A percentile compares a stretch with the other conserved stretches of the same genome.
Evolutionary conservation across 1,284 basidiomycete species (phyloP).

Genomic region (Rhodotorula glutinis): DNA sequence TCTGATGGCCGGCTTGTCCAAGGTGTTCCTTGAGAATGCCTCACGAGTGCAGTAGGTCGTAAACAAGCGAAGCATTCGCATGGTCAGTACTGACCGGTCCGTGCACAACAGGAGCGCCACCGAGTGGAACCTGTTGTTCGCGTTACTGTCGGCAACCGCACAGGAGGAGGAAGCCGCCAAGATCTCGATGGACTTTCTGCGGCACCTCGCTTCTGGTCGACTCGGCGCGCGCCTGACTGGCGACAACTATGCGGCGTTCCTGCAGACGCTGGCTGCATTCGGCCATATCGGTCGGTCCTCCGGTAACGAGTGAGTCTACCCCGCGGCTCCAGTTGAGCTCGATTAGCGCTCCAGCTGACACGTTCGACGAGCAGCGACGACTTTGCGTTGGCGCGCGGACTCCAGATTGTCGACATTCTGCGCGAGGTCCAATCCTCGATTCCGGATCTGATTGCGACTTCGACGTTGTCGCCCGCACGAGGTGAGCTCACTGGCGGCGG

Average conservation of each 20-base stretch:
- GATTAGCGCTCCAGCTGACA: neutral
- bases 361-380: slow-evolving; percentile 52
- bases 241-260: slow-evolving; percentile 78
- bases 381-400: slow-evolving; percentile 71
- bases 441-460: slow-evolving; percentile 41
- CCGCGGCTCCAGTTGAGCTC: neutral
- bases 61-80: no score
- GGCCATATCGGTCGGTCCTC: slow-evolving; percentile 57
- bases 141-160: slow-evolving; percentile 80
- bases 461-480: slow-evolving; percentile 27
- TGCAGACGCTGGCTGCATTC: slow-evolving; percentile 83
- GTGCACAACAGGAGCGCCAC: slow-evolving; percentile 81
- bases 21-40: slow-evolving; percentile 71
- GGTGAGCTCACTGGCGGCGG: no score
- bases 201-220: slow-evolving; percentile 60
- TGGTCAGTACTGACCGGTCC: no score
- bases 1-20: slow-evolving; percentile 75
- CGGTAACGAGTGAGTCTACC: neutral
- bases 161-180: slow-evolving; percentile 84
- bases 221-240: slow-evolving; percentile 62
- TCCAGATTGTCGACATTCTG: slow-evolving; percentile 75
- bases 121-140: slow-evolving; percentile 91
- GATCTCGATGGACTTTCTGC: slow-evolving; percentile 72
- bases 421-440: slow-evolving; percentile 43
- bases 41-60: slow-evolving; percentile 65